These are phyloP conservation scores for Hymenotorrendiella dingleyae DNA, from an alignment of 2,329 filamentous ascomycete genomes.

Conservation along the genomic window DNA sequence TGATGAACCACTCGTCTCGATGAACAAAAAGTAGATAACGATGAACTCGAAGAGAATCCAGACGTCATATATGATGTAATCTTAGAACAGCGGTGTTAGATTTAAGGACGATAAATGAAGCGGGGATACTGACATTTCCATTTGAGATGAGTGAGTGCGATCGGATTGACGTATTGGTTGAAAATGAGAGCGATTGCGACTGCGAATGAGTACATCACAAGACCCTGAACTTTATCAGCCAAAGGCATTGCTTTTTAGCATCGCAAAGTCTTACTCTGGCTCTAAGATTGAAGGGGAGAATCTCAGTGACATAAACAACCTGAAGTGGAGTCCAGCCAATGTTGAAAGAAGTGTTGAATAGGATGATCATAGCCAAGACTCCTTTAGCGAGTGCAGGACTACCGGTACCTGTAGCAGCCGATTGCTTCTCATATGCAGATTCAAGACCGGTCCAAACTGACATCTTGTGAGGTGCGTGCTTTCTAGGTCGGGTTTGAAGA, in stretches of 20 bases:
- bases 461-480: no score
- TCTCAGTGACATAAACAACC: constrained; percentile 27
- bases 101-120: not conserved
- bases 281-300: constrained; percentile 34
- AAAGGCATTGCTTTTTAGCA: not conserved
- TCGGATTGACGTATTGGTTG: constrained; percentile 38
- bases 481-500: no score
- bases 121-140: constrained; percentile 15
- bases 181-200: constrained; percentile 28
- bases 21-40: constrained; percentile 25
- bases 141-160: constrained; percentile 34
- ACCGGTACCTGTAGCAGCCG: constrained; percentile 8
- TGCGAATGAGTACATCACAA: constrained; percentile 27
- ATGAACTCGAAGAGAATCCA: constrained; percentile 18
- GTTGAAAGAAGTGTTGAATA: constrained; percentile 37
- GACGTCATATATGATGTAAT: constrained; percentile 32
- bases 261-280: constrained; percentile 1
- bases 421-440: constrained; percentile 31
- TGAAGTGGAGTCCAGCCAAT: constrained; percentile 20
- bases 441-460: constrained; percentile 30
- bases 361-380: constrained; percentile 52
- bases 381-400: constrained; percentile 40
- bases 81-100: no score
- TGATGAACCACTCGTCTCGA: constrained; percentile 35
- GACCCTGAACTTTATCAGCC: constrained; percentile 18